Percentiles rank a stretch among this genome's conserved stretches.
Conservation (phyloP, 345 rosid genomes). For the Bretschneidera sinensis region DNA sequence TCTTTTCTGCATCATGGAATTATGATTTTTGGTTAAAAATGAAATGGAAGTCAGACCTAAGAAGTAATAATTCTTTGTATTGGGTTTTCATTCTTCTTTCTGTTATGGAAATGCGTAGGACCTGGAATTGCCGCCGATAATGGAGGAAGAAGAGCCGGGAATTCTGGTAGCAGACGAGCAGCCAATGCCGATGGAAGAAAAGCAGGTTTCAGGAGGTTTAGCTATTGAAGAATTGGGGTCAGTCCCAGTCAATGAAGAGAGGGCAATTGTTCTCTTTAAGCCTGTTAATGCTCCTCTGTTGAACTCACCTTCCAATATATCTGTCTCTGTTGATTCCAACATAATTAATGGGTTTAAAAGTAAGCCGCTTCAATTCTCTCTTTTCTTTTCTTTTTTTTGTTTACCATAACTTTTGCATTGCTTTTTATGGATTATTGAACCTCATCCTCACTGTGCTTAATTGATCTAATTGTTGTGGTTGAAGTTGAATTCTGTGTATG, state of each 20-base stretch:
- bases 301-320: constrained; percentile 22
- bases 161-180: not conserved
- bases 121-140: constrained; percentile 50
- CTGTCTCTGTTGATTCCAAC: constrained; percentile 33
- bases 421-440: not conserved
- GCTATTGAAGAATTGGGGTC: constrained; percentile 2
- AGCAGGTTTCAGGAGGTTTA: not conserved
- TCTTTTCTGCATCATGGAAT: not conserved
- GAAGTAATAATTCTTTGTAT: no score
- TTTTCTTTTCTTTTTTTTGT: not conserved
- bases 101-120: constrained; percentile 23
- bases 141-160: constrained; percentile 48
- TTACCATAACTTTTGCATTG: not conserved
- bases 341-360: constrained; percentile 49
- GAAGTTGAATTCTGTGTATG: no score
- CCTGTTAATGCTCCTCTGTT: constrained; percentile 24
- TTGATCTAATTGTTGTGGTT: no score
- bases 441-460: no score
- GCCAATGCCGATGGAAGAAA: not conserved
- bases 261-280: constrained; percentile 59
- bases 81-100: no score
- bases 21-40: no score
- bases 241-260: constrained; percentile 42
- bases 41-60: no score
- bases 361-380: constrained; percentile 22